Conservation (phyloP, 2,329 filamentous ascomycete species). For the Diaporthe vaccinii region DNA sequence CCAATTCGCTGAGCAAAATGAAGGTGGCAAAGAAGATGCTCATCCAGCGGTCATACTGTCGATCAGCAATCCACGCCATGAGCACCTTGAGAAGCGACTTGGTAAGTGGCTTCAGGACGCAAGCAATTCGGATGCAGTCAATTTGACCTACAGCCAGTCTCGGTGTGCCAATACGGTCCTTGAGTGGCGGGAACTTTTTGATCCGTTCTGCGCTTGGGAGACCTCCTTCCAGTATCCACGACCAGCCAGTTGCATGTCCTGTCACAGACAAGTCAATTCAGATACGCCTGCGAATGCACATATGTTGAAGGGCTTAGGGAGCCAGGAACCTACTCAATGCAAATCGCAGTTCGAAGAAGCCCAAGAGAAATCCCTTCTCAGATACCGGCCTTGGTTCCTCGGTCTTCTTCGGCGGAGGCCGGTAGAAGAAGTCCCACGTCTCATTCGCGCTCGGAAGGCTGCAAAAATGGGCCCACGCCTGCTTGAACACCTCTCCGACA, state of each 20-base stretch:
- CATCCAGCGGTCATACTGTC: constrained; percentile 48
- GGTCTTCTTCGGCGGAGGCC: neutral
- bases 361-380: constrained; percentile 54
- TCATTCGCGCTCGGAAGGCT: neutral
- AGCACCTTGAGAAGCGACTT: constrained; percentile 52
- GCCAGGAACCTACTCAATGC: constrained; percentile 56
- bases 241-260: constrained; percentile 62
- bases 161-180: constrained; percentile 54
- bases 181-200: constrained; percentile 49
- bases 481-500: constrained; percentile 49
- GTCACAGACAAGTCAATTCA: neutral
- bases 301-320: neutral
- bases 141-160: constrained; percentile 62
- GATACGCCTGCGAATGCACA: neutral
- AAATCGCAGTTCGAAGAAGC: constrained; percentile 61
- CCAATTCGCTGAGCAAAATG: constrained; percentile 58
- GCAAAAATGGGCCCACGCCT: constrained; percentile 45
- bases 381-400: constrained; percentile 42
- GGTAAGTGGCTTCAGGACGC: constrained; percentile 52
- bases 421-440: constrained; percentile 2
- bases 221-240: constrained; percentile 53
- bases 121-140: constrained; percentile 56
- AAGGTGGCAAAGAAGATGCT: constrained; percentile 57
- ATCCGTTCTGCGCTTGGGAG: neutral
- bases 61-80: constrained; percentile 53